These are phyloP conservation scores for Sphenostylis stenocarpa DNA, from an alignment of 306 rosid species.

Conservation along the genomic window DNA sequence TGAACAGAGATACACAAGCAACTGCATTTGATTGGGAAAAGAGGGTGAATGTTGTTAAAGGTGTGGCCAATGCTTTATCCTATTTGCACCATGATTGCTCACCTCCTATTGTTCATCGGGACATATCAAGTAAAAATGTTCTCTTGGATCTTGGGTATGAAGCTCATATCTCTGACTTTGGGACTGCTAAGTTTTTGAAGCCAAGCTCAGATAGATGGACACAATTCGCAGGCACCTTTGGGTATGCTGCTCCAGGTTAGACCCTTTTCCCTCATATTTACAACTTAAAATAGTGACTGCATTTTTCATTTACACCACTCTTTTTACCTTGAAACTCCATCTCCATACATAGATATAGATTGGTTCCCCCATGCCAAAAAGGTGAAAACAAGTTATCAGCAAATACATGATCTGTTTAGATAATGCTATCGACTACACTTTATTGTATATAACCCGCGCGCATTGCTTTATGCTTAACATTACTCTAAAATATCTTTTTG, in stretches of 20 bases:
- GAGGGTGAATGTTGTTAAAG: slow-evolving; percentile 39
- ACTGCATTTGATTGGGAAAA: slow-evolving; percentile 37
- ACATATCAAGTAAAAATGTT: slow-evolving; percentile 41
- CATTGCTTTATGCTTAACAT: background rate
- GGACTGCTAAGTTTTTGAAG: slow-evolving; percentile 33
- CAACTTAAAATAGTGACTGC: background rate
- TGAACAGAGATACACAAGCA: slow-evolving; percentile 22
- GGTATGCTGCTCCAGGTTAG: slow-evolving; percentile 45
- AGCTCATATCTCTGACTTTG: slow-evolving; percentile 44
- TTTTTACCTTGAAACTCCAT: background rate
- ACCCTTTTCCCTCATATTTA: background rate
- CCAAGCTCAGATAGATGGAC: slow-evolving; percentile 29
- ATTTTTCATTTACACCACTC: background rate
- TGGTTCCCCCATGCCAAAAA: background rate
- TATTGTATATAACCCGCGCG: background rate
- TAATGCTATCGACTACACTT: background rate
- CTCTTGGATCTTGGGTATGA: slow-evolving; percentile 38
- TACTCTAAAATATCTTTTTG: background rate
- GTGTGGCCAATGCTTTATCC: slow-evolving; percentile 43
- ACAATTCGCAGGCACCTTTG: slow-evolving; percentile 34
- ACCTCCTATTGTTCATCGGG: slow-evolving; percentile 39
- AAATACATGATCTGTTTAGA: background rate
- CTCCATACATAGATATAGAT: no score
- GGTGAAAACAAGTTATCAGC: background rate
- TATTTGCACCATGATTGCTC: slow-evolving; percentile 40